Conservation (phyloP, 73 alveolate genomes). For the Tetrahymena malaccensis region DNA sequence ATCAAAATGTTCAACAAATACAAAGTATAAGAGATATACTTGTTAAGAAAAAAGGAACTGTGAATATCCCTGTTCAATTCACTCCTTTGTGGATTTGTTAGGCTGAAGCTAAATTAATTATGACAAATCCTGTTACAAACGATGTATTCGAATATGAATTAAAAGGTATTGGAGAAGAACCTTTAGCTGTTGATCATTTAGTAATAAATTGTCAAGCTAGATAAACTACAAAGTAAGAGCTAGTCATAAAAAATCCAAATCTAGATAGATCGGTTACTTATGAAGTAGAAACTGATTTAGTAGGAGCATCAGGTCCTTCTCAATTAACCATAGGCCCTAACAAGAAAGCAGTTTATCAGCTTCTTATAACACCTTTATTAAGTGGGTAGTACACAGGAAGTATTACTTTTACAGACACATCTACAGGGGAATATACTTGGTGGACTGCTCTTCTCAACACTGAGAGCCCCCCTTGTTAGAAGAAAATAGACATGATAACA, state of each 20-base stretch:
- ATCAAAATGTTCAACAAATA: background rate
- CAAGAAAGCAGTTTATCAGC: conserved; percentile 53
- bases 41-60: conserved; percentile 63
- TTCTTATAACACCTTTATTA: conserved; percentile 83
- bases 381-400: conserved; percentile 94
- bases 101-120: conserved; percentile 73
- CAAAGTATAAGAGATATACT: conserved; percentile 19
- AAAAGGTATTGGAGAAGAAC: conserved; percentile 96
- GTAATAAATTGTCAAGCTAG: conserved; percentile 88
- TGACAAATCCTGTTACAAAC: conserved; percentile 75
- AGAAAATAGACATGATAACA: conserved; percentile 73
- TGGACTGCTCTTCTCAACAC: conserved; percentile 91
- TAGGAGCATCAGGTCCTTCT: conserved; percentile 80
- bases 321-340: conserved; percentile 23
- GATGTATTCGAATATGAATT: conserved; percentile 89
- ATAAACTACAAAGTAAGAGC: conserved; percentile 65
- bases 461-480: conserved; percentile 81
- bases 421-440: conserved; percentile 89
- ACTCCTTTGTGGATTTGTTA: conserved; percentile 83
- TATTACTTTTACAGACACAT: conserved; percentile 84
- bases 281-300: conserved; percentile 91
- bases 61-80: conserved; percentile 62
- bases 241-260: conserved; percentile 48
- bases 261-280: conserved; percentile 66
- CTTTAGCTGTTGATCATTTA: conserved; percentile 90